Conservation (phyloP, 83 land plant genomes). For the Thuja plicata region DNA sequence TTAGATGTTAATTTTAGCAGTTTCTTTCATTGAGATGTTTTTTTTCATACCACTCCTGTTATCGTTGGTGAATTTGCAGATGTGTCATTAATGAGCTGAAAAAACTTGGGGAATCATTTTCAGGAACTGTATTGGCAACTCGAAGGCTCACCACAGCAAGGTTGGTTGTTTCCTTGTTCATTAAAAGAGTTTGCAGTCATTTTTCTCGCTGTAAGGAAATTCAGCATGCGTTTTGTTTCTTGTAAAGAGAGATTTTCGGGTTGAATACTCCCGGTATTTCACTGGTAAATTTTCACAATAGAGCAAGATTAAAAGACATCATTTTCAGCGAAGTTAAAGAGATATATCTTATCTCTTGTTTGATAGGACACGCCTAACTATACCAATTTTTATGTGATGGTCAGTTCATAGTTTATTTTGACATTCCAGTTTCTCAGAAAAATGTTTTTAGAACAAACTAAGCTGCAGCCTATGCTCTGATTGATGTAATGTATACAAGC, state of each 20-base stretch:
- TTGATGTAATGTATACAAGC: not conserved
- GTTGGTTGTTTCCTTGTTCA: constrained; percentile 26
- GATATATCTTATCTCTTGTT: not conserved
- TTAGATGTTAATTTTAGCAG: not conserved
- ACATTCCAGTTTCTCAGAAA: not conserved
- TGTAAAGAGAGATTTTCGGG: not conserved
- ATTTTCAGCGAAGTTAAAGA: not conserved
- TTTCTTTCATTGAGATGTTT: not conserved
- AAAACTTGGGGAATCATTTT: constrained; percentile 63
- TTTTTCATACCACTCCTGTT: not conserved
- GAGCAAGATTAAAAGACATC: not conserved
- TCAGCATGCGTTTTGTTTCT: not conserved
- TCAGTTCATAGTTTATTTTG: not conserved
- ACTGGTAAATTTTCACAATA: not conserved
- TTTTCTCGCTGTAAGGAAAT: not conserved
- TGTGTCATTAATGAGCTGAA: constrained; percentile 76
- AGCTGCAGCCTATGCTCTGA: not conserved
- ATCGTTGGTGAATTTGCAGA: constrained; percentile 29
- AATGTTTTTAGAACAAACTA: not conserved
- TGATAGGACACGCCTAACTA: not conserved
- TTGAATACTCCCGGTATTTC: not conserved
- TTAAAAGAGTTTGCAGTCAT: not conserved
- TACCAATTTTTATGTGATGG: not conserved
- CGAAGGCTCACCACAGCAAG: constrained; percentile 51
- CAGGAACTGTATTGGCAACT: constrained; percentile 51